Conservation (phyloP, 805 yeast genomes). For the Hagleromyces aurorensis region DNA sequence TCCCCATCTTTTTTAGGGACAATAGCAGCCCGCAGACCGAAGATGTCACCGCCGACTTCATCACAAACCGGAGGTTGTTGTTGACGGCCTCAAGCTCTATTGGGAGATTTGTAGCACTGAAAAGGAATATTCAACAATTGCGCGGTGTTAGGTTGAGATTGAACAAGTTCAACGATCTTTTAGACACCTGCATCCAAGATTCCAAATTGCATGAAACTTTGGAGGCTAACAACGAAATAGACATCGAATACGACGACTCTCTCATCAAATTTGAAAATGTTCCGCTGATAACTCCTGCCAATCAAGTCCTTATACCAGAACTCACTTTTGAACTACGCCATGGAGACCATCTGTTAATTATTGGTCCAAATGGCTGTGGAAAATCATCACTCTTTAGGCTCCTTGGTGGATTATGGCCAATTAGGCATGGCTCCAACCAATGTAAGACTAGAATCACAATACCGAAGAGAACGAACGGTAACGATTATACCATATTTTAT, state of each 20-base stretch:
- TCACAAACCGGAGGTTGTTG: constrained; percentile 78
- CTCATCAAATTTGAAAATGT: constrained; percentile 62
- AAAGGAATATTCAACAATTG: constrained; percentile 75
- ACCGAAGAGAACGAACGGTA: constrained; percentile 21
- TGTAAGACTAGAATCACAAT: constrained; percentile 40
- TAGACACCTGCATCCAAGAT: constrained; percentile 40
- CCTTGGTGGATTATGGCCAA: constrained; percentile 91
- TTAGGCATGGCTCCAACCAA: constrained; percentile 45
- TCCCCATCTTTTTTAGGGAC: constrained; percentile 70
- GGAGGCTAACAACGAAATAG: no score
- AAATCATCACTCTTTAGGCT: constrained; percentile 87
- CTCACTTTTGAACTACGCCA: constrained; percentile 65
- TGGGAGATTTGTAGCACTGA: constrained; percentile 78
- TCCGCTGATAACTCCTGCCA: constrained; percentile 80
- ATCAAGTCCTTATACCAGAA: constrained; percentile 59
- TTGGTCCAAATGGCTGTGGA: constrained; percentile 96
- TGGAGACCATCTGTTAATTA: constrained; percentile 80
- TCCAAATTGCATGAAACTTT: constrained; percentile 17
- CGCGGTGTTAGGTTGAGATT: constrained; percentile 77
- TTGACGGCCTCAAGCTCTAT: constrained; percentile 81
- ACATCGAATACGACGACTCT: constrained; percentile 46
- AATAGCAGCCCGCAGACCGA: constrained; percentile 12
- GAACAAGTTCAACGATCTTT: constrained; percentile 56
- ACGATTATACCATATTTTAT: constrained; percentile 56
- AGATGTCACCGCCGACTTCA: constrained; percentile 68